phyloP scores from a whole-genome alignment of 371 early-diverging fungal species.

The Syncephalastrum monosporum region DNA sequence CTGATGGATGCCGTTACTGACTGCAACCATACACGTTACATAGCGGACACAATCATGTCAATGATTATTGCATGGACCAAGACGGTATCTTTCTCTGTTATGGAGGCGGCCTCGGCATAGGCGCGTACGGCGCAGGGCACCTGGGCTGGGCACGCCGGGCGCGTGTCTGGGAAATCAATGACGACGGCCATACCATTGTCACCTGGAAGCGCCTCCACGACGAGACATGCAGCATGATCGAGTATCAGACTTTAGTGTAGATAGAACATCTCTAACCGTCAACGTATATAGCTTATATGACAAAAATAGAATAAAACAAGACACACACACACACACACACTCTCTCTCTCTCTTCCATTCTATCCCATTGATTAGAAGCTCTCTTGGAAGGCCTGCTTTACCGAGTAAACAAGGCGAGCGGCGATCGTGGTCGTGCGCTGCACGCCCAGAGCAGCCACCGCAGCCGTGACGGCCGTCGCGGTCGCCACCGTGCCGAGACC shows the following conservation, averaged over 20 bases:
- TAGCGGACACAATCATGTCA: slow-evolving; percentile 54
- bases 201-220: slow-evolving; percentile 54
- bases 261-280: background rate
- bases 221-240: slow-evolving; percentile 33
- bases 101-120: slow-evolving; percentile 53
- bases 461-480: slow-evolving; percentile 11
- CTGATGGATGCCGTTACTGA: background rate
- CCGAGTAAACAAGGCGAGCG: too few relatives aligned
- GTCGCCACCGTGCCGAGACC: slow-evolving; percentile 14
- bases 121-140: slow-evolving; percentile 49
- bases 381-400: too few relatives aligned
- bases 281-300: too few relatives aligned
- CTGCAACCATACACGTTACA: background rate
- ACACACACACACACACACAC: too few relatives aligned
- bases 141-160: slow-evolving; percentile 47
- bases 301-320: too few relatives aligned
- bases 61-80: slow-evolving; percentile 52
- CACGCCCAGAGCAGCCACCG: background rate
- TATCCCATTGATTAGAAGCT: too few relatives aligned
- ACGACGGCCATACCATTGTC: slow-evolving; percentile 33
- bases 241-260: slow-evolving; percentile 45
- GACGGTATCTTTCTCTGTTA: slow-evolving; percentile 49
- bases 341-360: too few relatives aligned
- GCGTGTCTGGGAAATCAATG: slow-evolving; percentile 40
- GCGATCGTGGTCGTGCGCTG: too few relatives aligned